A percentile compares a stretch with the other conserved stretches of the same genome.
Conservation (phyloP, 2,329 filamentous ascomycete genomes). For the Blumeriella jaapii region DNA sequence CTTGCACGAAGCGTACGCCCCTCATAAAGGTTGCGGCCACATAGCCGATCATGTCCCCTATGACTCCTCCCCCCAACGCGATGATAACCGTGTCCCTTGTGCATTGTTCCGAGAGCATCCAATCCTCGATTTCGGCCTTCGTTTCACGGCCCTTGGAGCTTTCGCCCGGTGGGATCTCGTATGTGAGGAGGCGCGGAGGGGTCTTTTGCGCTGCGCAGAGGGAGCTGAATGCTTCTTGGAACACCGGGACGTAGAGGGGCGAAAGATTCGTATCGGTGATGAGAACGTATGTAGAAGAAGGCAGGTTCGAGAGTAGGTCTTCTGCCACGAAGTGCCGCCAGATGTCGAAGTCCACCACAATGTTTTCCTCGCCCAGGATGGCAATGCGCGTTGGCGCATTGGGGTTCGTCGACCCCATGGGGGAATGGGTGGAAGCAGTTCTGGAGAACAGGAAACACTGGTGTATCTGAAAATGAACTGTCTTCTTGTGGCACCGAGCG, state of each 20-base stretch:
- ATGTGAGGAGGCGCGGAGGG: constrained; percentile 64
- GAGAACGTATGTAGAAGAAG: constrained; percentile 86
- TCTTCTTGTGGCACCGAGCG: too few relatives aligned
- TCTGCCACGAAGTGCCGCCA: constrained; percentile 73
- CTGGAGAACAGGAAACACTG: too few relatives aligned
- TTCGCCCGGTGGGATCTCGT: constrained; percentile 82
- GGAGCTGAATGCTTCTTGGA: constrained; percentile 53
- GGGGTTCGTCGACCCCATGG: constrained; percentile 20
- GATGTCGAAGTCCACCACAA: constrained; percentile 83
- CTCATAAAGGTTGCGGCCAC: constrained; percentile 98
- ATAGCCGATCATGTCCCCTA: constrained; percentile 96
- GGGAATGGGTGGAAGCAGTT: too few relatives aligned
- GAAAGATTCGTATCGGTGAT: constrained; percentile 93
- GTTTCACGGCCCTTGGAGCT: constrained; percentile 87
- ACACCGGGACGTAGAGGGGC: constrained; percentile 67
- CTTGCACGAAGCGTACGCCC: constrained; percentile 89
- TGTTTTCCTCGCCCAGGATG: constrained; percentile 81
- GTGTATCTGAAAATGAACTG: too few relatives aligned
- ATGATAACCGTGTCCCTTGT: constrained; percentile 91
- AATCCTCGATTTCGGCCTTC: constrained; percentile 93
- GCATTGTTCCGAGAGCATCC: constrained; percentile 87
- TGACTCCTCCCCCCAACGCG: constrained; percentile 88
- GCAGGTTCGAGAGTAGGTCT: constrained; percentile 66
- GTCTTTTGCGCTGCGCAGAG: constrained; percentile 29
- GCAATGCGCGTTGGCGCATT: constrained; percentile 47